Evolutionary conservation across 805 yeast species (phyloP).

Genomic region (Pichia thaimueangensis): DNA sequence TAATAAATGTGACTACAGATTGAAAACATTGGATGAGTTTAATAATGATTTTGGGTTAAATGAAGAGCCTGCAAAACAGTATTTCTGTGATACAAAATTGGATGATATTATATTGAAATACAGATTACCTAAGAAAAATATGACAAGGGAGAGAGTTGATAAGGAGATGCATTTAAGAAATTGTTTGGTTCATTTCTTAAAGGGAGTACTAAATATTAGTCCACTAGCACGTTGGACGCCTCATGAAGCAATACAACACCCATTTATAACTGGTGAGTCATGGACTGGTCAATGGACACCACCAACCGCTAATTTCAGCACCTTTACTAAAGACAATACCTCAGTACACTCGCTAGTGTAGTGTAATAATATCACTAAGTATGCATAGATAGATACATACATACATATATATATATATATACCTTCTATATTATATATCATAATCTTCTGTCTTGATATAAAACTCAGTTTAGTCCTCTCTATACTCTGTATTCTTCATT

Average conservation of each 20-base stretch:
- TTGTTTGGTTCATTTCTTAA: conserved; percentile 68
- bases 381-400: no score
- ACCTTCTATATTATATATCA: no score
- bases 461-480: no score
- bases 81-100: conserved; percentile 60
- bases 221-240: conserved; percentile 97
- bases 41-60: conserved; percentile 44
- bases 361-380: no score
- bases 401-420: no score
- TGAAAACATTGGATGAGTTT: conserved; percentile 39
- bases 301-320: conserved; percentile 25
- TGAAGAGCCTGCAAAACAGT: conserved; percentile 81
- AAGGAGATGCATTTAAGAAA: conserved; percentile 68
- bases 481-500: no score
- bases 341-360: no score
- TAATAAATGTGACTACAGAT: no score
- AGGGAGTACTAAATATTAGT: conserved; percentile 72
- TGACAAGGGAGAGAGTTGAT: conserved; percentile 50
- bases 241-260: conserved; percentile 88
- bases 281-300: conserved; percentile 52
- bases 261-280: conserved; percentile 66
- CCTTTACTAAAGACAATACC: no score
- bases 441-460: no score
- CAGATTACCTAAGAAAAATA: conserved; percentile 54
- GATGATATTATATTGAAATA: conserved; percentile 74